A percentile compares a stretch with the other conserved stretches of the same genome.
Evolutionary conservation across 1,139 yeast species (phyloP).

Genomic region (Geotrichum cucujoidarum): DNA sequence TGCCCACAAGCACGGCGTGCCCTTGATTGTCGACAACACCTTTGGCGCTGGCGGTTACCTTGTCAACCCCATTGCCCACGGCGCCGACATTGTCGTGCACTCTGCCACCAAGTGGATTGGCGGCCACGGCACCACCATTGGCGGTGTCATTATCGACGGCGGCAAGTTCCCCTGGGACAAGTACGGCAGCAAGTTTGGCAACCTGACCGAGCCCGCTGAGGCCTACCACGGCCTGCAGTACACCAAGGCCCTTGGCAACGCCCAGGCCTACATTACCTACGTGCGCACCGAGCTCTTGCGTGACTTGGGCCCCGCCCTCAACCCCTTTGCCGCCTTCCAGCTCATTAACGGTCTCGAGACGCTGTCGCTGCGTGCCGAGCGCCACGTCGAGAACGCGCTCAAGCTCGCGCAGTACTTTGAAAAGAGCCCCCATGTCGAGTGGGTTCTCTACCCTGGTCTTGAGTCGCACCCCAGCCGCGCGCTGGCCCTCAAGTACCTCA

Average conservation of each 20-base stretch:
- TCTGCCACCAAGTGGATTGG: conserved; percentile 98
- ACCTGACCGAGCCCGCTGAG: conserved; percentile 82
- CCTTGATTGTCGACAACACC: conserved; percentile 93
- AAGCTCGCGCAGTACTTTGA: conserved; percentile 76
- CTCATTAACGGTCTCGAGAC: conserved; percentile 91
- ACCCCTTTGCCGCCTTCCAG: conserved; percentile 85
- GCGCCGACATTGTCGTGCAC: conserved; percentile 80
- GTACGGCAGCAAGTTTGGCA: conserved; percentile 81
- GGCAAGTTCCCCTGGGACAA: conserved; percentile 91
- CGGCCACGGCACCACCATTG: conserved; percentile 95
- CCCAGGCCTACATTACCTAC: conserved; percentile 69
- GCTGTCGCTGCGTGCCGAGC: conserved; percentile 83
- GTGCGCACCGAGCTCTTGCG: conserved; percentile 81
- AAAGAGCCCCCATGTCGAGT: conserved; percentile 62
- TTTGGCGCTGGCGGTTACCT: conserved; percentile 96
- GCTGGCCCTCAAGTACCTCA: conserved; percentile 74
- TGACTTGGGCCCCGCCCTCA: conserved; percentile 85
- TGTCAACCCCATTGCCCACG: conserved; percentile 78
- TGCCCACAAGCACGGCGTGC: conserved; percentile 85
- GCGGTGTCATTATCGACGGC: conserved; percentile 83
- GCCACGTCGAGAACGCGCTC: conserved; percentile 83
- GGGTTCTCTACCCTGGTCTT: conserved; percentile 92
- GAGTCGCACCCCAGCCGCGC: conserved; percentile 78
- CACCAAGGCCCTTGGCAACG: conserved; percentile 72
- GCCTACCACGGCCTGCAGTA: conserved; percentile 88